Base-by-base conservation (phyloP, 352 stramenopile species). In the Phytopythium montanum region DNA sequence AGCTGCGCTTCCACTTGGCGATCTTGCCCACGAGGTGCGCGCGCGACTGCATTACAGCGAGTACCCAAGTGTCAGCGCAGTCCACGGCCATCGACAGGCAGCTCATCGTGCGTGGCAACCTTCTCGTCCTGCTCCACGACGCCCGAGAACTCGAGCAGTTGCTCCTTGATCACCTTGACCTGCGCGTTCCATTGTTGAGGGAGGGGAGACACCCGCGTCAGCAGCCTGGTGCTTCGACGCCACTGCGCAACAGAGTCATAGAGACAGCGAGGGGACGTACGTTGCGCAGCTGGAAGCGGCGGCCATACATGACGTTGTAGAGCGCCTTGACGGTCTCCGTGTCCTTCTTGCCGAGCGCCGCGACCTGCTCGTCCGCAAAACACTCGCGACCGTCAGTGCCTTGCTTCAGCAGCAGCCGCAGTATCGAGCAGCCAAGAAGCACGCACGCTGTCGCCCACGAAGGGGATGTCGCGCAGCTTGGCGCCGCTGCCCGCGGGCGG, bases 231-330 rank as follows among this genome's bases (percentile, higher is more conserved):
- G n/a, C n/a, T n/a, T n/a, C n/a, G n/a, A n/a, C n/a, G n/a, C n/a
- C n/a, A n/a, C n/a, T n/a, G n/a, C n/a, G n/a, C n/a, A n/a, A n/a
- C n/a, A n/a, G n/a, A 34, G 18, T 41, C 3, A 39, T 28, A 23
- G 19, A 31, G 5, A 23, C 6, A 31, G 12, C 34, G 5, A 34
- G 10, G 23, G 8, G 25, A 74, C 79, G 52, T 71, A 92, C 85
- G 54, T 92, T 90, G 53, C 87, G 88, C 56, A 79, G 69, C 75
- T 91, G 81, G 69, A 88, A 94, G 25, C 85, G 85, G 31, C 85
- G 80, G 21, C 69, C 65, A 60, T 85, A 94, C 79, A 94, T 88
- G 61, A 90, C 74, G 52, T 56, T 79, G 66, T 94, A 94, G n/a
- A 94, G 79, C 61, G 81, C 75, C 62, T 89, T 90, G 61, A 89